phyloP scores from a whole-genome alignment of 2,329 filamentous ascomycete species.

The Dryadomyces quercivorus region DNA sequence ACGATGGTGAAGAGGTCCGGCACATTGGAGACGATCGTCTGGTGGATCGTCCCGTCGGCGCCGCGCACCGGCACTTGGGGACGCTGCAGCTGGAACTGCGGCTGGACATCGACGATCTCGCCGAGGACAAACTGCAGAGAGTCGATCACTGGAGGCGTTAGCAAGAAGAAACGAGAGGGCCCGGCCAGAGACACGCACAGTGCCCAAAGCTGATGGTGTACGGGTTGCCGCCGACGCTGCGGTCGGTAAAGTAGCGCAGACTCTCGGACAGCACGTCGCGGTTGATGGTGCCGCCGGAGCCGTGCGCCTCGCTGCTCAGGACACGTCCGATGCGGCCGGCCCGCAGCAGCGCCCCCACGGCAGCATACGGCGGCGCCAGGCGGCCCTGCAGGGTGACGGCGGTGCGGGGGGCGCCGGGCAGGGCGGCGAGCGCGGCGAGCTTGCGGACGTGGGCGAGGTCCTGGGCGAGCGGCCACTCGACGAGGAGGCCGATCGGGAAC shows the following conservation, averaged over 20 bases:
- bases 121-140: conserved; percentile 32
- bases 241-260: conserved; percentile 33
- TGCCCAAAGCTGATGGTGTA: conserved; percentile 30
- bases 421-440: conserved; percentile 21
- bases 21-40: conserved; percentile 13
- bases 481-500: conserved; percentile 22
- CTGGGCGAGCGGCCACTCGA: conserved; percentile 47
- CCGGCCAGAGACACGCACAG: conserved; percentile 17
- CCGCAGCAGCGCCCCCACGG: conserved; percentile 30
- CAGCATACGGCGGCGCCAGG: conserved; percentile 28
- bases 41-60: background rate
- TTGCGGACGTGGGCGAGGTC: conserved; percentile 27
- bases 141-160: conserved; percentile 27
- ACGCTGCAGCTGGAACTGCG: conserved; percentile 32
- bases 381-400: conserved; percentile 41
- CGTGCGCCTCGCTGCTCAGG: conserved; percentile 34
- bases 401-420: conserved; percentile 18
- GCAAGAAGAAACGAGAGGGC: background rate
- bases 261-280: conserved; percentile 17
- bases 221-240: conserved; percentile 32
- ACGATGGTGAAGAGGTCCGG: conserved; percentile 20
- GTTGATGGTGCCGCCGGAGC: conserved; percentile 21
- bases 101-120: conserved; percentile 25
- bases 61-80: conserved; percentile 22
- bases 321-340: conserved; percentile 37